These are phyloP conservation scores for Helotiales sp. DNA, from an alignment of 2,329 filamentous ascomycete species.

Conservation along the genomic window DNA sequence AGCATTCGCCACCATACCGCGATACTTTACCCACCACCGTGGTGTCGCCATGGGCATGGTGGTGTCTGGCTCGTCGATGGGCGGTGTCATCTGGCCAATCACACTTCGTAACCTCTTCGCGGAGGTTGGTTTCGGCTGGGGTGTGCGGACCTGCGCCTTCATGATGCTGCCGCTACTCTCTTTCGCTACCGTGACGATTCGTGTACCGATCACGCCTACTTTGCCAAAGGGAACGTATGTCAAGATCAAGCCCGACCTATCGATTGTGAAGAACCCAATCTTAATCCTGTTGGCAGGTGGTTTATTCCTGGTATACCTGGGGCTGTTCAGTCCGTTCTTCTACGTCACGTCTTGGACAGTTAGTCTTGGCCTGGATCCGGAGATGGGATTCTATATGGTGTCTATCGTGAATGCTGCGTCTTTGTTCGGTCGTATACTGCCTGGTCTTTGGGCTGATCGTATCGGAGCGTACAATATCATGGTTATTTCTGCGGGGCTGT, in stretches of 20 bases:
- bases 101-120: constrained; percentile 40
- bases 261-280: constrained; percentile 23
- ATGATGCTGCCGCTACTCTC: constrained; percentile 34
- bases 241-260: constrained; percentile 26
- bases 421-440: constrained; percentile 31
- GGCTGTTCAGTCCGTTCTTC: constrained; percentile 32
- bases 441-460: constrained; percentile 30
- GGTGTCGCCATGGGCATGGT: constrained; percentile 35
- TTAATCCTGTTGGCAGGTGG: constrained; percentile 21
- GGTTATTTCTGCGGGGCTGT: constrained; percentile 22
- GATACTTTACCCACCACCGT: constrained; percentile 28
- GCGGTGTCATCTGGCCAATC: constrained; percentile 45
- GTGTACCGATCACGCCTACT: background rate
- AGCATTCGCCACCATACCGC: constrained; percentile 30
- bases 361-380: constrained; percentile 18
- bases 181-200: constrained; percentile 23
- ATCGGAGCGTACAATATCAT: constrained; percentile 33
- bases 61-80: constrained; percentile 42
- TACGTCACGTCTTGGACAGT: constrained; percentile 29
- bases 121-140: constrained; percentile 41
- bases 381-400: constrained; percentile 32
- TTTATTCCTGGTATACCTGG: constrained; percentile 30
- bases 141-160: constrained; percentile 32
- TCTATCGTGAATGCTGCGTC: constrained; percentile 32
- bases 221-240: background rate